Evolutionary conservation across 768 basidiomycete species (phyloP).

Genomic region (Amanita rimosa): DNA sequence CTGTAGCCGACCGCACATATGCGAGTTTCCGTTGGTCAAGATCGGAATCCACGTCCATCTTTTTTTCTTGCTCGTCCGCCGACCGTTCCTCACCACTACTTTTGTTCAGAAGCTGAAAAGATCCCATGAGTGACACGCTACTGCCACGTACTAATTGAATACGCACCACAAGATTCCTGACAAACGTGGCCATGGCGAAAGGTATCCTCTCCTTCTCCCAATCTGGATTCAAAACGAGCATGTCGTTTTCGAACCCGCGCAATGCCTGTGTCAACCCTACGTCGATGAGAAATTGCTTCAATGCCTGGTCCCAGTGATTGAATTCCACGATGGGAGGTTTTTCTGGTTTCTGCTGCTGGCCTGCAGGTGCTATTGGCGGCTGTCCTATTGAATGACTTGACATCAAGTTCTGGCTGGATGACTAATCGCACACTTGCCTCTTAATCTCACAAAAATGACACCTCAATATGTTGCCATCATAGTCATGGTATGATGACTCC

Average conservation of each 20-base stretch:
- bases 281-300: conserved; percentile 41
- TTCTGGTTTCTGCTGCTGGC: too few relatives aligned
- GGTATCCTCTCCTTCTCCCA: conserved; percentile 54
- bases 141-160: neutral
- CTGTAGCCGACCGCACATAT: conserved; percentile 41
- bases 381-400: too few relatives aligned
- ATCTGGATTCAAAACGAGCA: conserved; percentile 55
- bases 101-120: conserved; percentile 11
- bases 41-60: conserved; percentile 1
- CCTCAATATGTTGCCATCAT: conserved; percentile 23
- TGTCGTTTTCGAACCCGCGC: conserved; percentile 57
- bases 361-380: too few relatives aligned
- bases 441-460: too few relatives aligned
- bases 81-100: neutral
- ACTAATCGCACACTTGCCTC: too few relatives aligned
- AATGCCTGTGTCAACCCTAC: conserved; percentile 48
- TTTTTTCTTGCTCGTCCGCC: neutral
- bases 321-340: too few relatives aligned
- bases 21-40: conserved; percentile 64
- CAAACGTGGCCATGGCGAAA: conserved; percentile 39
- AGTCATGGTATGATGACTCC: conserved; percentile 50
- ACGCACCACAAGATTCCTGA: conserved; percentile 40
- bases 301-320: conserved; percentile 50
- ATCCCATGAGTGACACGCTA: neutral
- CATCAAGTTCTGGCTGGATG: conserved; percentile 12